These are phyloP conservation scores for Groenewaldozyma tartarivorans DNA, from an alignment of 805 yeast genomes.

Conservation along the genomic window DNA sequence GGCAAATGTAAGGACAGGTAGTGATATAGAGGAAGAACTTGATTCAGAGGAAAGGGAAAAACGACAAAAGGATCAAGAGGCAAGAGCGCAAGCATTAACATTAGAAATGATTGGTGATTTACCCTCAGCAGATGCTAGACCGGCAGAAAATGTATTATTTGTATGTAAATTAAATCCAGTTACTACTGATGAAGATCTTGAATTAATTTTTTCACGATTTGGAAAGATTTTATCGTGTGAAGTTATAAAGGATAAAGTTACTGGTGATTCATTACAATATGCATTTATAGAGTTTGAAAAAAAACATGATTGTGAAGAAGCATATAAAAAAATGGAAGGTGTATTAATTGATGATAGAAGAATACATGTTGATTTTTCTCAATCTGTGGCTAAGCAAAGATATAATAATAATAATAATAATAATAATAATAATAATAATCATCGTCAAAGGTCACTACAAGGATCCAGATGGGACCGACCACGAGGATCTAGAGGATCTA, in stretches of 20 bases:
- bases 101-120: constrained; percentile 57
- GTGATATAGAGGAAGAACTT: constrained; percentile 18
- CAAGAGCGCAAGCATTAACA: constrained; percentile 48
- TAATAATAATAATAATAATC: too few relatives aligned
- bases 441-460: too few relatives aligned
- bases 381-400: constrained; percentile 31
- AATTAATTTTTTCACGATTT: constrained; percentile 50
- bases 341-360: constrained; percentile 56
- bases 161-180: constrained; percentile 56
- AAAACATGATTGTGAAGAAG: constrained; percentile 45
- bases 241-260: constrained; percentile 38
- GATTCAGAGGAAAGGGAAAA: constrained; percentile 19
- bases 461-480: too few relatives aligned
- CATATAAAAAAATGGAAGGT: constrained; percentile 52
- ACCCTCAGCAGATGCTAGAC: constrained; percentile 47
- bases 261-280: constrained; percentile 46
- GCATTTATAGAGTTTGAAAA: constrained; percentile 53
- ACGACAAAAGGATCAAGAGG: constrained; percentile 28
- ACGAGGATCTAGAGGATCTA: too few relatives aligned
- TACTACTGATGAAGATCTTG: constrained; percentile 48
- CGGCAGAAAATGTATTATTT: constrained; percentile 53
- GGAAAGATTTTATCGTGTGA: constrained; percentile 46
- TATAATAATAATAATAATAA: constrained; percentile 4
- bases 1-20: constrained; percentile 25
- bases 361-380: constrained; percentile 61